These are phyloP conservation scores for Acacia pycnantha DNA, from an alignment of 331 rosid genomes.

Conservation along the genomic window DNA sequence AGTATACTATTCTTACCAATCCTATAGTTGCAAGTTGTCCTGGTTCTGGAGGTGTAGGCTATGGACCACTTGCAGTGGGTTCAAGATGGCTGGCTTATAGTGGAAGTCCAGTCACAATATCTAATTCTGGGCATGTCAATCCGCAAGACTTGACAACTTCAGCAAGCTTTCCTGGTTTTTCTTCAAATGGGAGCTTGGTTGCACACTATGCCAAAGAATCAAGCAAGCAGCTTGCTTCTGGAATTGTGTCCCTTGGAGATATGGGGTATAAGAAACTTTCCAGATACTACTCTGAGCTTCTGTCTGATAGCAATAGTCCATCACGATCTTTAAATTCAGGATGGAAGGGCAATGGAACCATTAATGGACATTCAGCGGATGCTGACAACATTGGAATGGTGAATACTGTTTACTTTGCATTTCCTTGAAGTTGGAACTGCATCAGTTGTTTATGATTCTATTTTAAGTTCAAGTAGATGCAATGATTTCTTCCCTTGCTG, in stretches of 20 bases:
- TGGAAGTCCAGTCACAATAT: conserved; percentile 61
- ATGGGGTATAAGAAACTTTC: conserved; percentile 92
- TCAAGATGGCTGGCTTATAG: conserved; percentile 97
- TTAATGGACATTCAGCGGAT: conserved; percentile 62
- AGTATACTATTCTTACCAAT: conserved; percentile 80
- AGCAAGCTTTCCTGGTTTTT: conserved; percentile 63
- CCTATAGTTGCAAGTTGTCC: conserved; percentile 60
- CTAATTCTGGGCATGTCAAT: conserved; percentile 63
- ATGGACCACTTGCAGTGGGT: conserved; percentile 96
- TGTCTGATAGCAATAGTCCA: conserved; percentile 60
- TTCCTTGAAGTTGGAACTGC: conserved; percentile 8
- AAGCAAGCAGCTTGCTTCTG: conserved; percentile 94
- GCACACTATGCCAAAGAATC: conserved; percentile 97
- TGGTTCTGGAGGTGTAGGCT: conserved; percentile 76
- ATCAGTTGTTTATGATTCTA: neutral
- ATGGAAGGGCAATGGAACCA: conserved; percentile 55
- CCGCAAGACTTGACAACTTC: conserved; percentile 79
- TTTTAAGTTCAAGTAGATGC: conserved; percentile 1
- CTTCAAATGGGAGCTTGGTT: conserved; percentile 88
- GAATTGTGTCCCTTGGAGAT: conserved; percentile 92
- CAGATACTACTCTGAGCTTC: conserved; percentile 76
- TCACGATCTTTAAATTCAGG: conserved; percentile 53
- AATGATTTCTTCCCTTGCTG: neutral
- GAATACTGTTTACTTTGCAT: conserved; percentile 26
- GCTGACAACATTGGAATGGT: conserved; percentile 85